Base-by-base conservation (phyloP, 805 yeast species). In the Wickerhamiella musiphila region DNA sequence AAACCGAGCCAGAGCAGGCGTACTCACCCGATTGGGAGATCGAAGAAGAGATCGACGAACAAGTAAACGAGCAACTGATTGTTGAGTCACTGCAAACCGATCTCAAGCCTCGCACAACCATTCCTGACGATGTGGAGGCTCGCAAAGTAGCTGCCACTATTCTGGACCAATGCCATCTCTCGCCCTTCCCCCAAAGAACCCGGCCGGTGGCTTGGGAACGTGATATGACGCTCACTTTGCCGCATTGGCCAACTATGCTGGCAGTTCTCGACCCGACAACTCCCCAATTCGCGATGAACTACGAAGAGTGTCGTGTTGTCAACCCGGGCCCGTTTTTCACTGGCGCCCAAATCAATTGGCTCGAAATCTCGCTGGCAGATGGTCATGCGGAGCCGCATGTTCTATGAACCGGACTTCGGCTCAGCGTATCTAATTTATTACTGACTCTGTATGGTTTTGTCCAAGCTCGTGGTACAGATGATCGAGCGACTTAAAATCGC, bases 121-220 rank as follows among this genome's bases (percentile, higher is more conserved):
- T 16, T 10, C 45, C 47, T 21, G 51, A 51, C 29, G 33, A 49
- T 8, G 43, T 48, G 2, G 56, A 55, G 38, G 53, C 57, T 3
- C 42, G 57, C n/a, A 43, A 75, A 45, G 53, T 83, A 2, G 79
- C 77, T 12, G 74, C 78, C 40, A 83, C 95, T 0, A 38, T 90
- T 1, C 53, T 90, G 9, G 93, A 81, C 47, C 99, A 90, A 54
- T 90, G 90, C 1, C 77, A 71, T 47, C 51, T 90, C 28, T 77
- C 90, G 20, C 98, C 98, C 9, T 82, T 84, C 47, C 56, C 71
- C 2, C 53, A 60, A 13, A 53, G 60, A 15, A 55, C 68, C 18
- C 65, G 79, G 38, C 78, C 92, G 0, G 60, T 79, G 1, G 57
- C 68, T 14, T 68, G 92, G 60, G 73, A 72, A 36, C 66, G 67